These are phyloP conservation scores for Candida pseudoglaebosa DNA, from an alignment of 805 yeast genomes.

Conservation along the genomic window DNA sequence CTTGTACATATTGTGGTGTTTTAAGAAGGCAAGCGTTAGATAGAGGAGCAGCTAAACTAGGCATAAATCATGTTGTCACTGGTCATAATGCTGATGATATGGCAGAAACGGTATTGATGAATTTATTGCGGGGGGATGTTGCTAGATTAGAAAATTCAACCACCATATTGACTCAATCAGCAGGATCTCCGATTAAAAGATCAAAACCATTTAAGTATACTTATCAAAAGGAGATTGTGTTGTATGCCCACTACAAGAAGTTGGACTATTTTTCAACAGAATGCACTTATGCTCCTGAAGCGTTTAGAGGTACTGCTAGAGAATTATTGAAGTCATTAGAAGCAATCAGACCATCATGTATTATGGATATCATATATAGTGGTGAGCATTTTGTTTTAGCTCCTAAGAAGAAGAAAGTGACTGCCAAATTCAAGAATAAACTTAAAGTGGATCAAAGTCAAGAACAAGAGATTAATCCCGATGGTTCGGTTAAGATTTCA, in stretches of 20 bases:
- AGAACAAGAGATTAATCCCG: constrained; percentile 53
- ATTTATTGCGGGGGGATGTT: constrained; percentile 90
- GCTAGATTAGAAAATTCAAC: constrained; percentile 89
- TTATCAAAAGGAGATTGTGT: constrained; percentile 94
- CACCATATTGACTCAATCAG: constrained; percentile 73
- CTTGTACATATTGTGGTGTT: constrained; percentile 98
- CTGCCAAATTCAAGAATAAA: constrained; percentile 30
- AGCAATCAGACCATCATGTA: constrained; percentile 85
- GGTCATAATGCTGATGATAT: constrained; percentile 99
- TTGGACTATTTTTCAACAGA: constrained; percentile 96
- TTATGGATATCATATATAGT: constrained; percentile 88
- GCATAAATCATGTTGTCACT: constrained; percentile 87
- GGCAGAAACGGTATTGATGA: constrained; percentile 98
- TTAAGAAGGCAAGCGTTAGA: constrained; percentile 94
- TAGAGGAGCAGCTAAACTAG: constrained; percentile 86
- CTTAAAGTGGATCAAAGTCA: constrained; percentile 15
- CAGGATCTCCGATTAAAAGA: constrained; percentile 86
- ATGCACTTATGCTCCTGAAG: constrained; percentile 98
- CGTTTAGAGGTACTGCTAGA: constrained; percentile 96
- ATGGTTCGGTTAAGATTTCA: constrained; percentile 57
- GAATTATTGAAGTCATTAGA: constrained; percentile 87
- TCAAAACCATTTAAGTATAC: constrained; percentile 95
- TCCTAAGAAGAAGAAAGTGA: constrained; percentile 47
- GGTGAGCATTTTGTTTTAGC: constrained; percentile 81
- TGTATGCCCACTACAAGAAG: constrained; percentile 94